phyloP scores from a whole-genome alignment of 2,329 filamentous ascomycete genomes.

The Zasmidium citrigriseum region DNA sequence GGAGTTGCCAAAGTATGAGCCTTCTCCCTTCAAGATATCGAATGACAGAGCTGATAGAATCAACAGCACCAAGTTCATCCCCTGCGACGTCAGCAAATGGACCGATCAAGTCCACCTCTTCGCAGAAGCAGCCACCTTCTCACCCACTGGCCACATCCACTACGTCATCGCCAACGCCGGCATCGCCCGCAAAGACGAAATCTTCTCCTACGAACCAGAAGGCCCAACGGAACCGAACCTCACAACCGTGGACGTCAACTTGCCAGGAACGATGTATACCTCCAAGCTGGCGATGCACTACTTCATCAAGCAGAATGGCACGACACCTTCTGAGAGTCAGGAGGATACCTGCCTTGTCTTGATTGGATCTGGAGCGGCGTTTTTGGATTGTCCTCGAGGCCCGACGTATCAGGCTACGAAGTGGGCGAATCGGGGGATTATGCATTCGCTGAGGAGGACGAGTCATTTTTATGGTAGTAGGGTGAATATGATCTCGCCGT shows the following conservation, averaged over 20 bases:
- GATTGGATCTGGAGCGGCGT: slow-evolving; percentile 16
- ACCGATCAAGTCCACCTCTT: slow-evolving; percentile 22
- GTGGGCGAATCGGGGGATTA: slow-evolving; percentile 41
- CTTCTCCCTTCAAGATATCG: slow-evolving; percentile 6
- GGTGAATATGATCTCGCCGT: slow-evolving; percentile 41
- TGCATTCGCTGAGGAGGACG: slow-evolving; percentile 38
- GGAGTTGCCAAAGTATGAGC: slow-evolving; percentile 26
- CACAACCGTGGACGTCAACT: slow-evolving; percentile 20
- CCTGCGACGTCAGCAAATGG: slow-evolving; percentile 25
- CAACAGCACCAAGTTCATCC: slow-evolving; percentile 26
- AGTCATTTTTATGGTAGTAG: slow-evolving; percentile 35
- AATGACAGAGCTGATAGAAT: slow-evolving; percentile 14
- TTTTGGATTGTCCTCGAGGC: slow-evolving; percentile 25
- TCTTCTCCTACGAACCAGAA: slow-evolving; percentile 13
- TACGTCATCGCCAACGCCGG: slow-evolving; percentile 21
- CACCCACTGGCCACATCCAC: slow-evolving; percentile 18
- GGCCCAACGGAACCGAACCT: slow-evolving; percentile 28
- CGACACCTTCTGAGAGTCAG: slow-evolving; percentile 22
- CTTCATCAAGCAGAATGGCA: slow-evolving; percentile 33
- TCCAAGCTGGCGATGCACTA: slow-evolving; percentile 31
- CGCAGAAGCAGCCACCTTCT: slow-evolving; percentile 9
- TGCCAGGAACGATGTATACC: slow-evolving; percentile 21
- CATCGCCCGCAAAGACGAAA: slow-evolving; percentile 11
- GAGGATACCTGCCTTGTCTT: slow-evolving; percentile 23
- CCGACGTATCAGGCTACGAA: slow-evolving; percentile 41